Conservation (phyloP, 345 rosid species). For the Syzygium aqueum region DNA sequence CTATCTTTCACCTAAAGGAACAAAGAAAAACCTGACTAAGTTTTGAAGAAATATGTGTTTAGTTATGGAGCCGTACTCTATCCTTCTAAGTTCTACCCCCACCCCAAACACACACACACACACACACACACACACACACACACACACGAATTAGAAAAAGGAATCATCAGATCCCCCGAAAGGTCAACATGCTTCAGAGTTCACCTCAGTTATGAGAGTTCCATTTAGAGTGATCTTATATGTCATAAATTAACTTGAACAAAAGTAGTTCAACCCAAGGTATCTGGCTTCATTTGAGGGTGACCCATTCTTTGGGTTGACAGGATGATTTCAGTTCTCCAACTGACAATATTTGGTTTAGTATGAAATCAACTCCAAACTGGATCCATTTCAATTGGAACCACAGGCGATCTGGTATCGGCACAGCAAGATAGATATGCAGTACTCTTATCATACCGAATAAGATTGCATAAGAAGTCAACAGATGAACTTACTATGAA, state of each 20-base stretch:
- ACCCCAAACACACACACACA: not conserved
- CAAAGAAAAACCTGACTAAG: not conserved
- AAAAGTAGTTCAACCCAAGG: not conserved
- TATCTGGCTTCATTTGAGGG: not conserved
- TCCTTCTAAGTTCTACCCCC: not conserved
- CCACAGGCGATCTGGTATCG: not conserved
- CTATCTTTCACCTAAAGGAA: slow-evolving; percentile 57
- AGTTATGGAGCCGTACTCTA: not conserved
- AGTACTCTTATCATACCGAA: not conserved
- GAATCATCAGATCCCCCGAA: not conserved
- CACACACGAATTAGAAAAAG: not conserved
- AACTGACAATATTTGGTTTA: not conserved
- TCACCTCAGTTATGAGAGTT: not conserved
- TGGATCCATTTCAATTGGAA: not conserved
- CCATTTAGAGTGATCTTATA: not conserved
- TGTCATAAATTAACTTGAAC: not conserved
- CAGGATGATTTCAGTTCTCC: not conserved
- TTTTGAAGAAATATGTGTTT: not conserved
- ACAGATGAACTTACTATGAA: slow-evolving; percentile 49
- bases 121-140: no score
- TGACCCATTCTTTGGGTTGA: not conserved
- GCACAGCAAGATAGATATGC: not conserved
- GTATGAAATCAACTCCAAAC: not conserved
- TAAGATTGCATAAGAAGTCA: not conserved
- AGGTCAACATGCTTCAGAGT: not conserved